Base-by-base conservation (phyloP, 768 basidiomycete genomes). In the Suillus decipiens region DNA sequence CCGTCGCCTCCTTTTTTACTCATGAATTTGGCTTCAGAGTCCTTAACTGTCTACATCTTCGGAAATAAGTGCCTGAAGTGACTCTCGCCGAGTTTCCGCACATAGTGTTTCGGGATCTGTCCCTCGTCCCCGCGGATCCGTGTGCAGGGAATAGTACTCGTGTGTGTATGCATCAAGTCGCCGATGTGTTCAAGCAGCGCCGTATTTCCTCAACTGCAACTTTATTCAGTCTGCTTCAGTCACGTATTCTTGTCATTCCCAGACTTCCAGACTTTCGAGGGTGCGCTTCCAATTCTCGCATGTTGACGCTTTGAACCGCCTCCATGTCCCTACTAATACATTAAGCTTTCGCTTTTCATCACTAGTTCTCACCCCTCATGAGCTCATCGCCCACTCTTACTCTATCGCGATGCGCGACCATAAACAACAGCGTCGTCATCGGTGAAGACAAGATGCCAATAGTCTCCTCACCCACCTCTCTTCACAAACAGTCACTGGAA, bases 101-200 rank as follows among this genome's bases (percentile, higher is more conserved):
- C 69, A 75, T 64, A 58, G 59, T 64, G 39, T 63, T 73, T 69
- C 62, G 62, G 62, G 59, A 74, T 67, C 61, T 70, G n/a, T 71
- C 68, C 69, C 68, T 70, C 64, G 56, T 72, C 63, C 63, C 72
- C 70, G 73, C 74, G 73, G 72, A 73, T 73, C 73, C 74, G 59
- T 67, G 61, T 19, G 59, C 59, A 64, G 62, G 62, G 51, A 61
- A 63, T 24, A 50, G 12, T 61, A 11, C 62, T 48, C 60, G 34
- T 70, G 60, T 66, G 51, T 73, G 73, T 73, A 75, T 75, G 47
- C 67, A 55, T 53, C 62, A 28, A 51, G 63, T 47, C 59, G 53
- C 34, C 65, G 69, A 71, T 74, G 67, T 66, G 66, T 62, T 36
- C 61, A 62, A 47, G 57, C 31, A 64, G 53, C 61, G 61, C 55